Evolutionary conservation across 257 asterid genomes (phyloP).

Genomic region (Solanum virginianum): DNA sequence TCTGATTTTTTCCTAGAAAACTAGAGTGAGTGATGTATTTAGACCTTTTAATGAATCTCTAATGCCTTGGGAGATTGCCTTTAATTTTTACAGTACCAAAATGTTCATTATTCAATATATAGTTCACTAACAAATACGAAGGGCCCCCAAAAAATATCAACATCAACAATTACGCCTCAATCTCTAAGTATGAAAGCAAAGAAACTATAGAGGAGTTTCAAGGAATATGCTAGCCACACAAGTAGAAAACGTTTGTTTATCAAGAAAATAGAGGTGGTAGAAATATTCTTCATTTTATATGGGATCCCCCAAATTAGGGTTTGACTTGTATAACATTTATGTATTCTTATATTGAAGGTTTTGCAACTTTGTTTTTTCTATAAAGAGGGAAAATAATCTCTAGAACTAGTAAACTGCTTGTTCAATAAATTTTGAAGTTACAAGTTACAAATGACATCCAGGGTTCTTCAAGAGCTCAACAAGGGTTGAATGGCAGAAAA

Average conservation of each 20-base stretch:
- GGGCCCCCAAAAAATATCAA: background rate
- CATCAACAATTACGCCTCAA: background rate
- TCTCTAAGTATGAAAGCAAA: background rate
- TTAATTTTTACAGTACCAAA: background rate
- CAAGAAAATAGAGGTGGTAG: background rate
- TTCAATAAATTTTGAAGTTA: background rate
- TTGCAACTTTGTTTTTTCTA: background rate
- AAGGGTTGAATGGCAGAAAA: conserved; percentile 77
- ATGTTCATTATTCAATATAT: background rate
- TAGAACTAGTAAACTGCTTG: background rate
- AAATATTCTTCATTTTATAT: background rate
- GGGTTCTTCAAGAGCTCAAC: conserved; percentile 67
- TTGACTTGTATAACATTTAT: background rate
- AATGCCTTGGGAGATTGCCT: background rate
- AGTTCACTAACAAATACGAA: background rate
- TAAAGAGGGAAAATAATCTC: background rate
- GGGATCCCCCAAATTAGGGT: background rate
- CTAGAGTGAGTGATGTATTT: background rate
- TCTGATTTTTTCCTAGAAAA: background rate
- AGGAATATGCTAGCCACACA: background rate
- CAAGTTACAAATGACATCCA: background rate
- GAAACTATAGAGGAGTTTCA: background rate
- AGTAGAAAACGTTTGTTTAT: background rate
- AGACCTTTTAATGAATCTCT: background rate
- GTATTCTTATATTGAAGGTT: background rate